A percentile compares a stretch with the other conserved stretches of the same genome.
Conservation (phyloP, 129 eudicot species). For the Apium graveolens region DNA sequence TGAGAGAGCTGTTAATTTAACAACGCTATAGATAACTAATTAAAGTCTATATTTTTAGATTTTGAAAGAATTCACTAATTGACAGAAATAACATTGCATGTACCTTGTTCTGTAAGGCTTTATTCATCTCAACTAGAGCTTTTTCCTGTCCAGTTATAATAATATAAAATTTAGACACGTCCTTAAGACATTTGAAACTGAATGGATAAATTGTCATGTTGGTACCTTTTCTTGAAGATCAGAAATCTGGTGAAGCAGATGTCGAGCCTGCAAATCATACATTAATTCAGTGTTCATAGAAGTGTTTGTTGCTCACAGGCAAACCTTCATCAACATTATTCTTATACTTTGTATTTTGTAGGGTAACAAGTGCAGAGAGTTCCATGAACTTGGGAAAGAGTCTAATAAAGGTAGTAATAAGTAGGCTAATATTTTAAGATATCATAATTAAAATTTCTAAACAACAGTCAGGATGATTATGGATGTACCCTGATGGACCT, state of each 20-base stretch:
- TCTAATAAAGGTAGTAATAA: not conserved
- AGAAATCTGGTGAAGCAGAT: conserved; percentile 41
- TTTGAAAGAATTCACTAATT: not conserved
- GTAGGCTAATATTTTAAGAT: not conserved
- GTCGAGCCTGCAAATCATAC: conserved; percentile 30
- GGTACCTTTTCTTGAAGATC: conserved; percentile 46
- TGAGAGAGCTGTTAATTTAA: not conserved
- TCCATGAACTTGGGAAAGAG: too few species aligned
- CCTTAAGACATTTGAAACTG: not conserved
- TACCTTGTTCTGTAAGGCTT: conserved; percentile 36
- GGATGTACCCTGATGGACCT: conserved; percentile 37
- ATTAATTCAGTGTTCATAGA: not conserved
- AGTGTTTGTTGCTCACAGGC: not conserved
- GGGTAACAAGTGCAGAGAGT: not conserved
- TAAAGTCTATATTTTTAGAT: too few species aligned
- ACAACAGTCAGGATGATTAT: not conserved
- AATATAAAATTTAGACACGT: not conserved
- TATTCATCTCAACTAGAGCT: conserved; percentile 35
- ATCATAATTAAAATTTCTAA: not conserved
- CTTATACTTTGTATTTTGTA: not conserved
- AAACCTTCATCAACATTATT: not conserved
- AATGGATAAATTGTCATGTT: not conserved
- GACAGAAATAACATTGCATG: conserved; percentile 1
- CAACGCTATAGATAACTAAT: too few species aligned
- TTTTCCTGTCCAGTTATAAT: conserved; percentile 30